These are phyloP conservation scores for Geotrichum restrictum DNA, from an alignment of 1,139 yeast species.

Conservation along the genomic window DNA sequence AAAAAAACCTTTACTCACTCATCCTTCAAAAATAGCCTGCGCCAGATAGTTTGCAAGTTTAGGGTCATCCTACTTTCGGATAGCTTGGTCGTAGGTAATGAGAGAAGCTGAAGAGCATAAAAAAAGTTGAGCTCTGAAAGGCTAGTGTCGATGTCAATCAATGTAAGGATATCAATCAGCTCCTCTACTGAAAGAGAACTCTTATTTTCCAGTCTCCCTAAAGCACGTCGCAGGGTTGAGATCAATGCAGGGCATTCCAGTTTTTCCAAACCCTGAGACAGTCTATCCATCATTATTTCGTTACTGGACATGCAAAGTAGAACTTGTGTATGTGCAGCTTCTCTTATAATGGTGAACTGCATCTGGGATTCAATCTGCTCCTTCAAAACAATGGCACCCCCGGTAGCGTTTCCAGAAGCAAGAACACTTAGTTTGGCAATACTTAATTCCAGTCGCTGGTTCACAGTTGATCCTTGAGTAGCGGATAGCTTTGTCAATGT, in stretches of 20 bases:
- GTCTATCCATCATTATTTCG: conserved; percentile 3
- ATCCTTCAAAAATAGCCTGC: conserved; percentile 57
- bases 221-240: conserved; percentile 34
- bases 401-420: conserved; percentile 32
- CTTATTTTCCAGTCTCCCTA: conserved; percentile 41
- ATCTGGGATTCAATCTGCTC: conserved; percentile 22
- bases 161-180: conserved; percentile 56
- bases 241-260: conserved; percentile 21
- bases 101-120: conserved; percentile 44
- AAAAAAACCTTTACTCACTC: conserved; percentile 31
- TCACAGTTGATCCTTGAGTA: conserved; percentile 42
- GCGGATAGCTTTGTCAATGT: conserved; percentile 37
- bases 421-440: conserved; percentile 59
- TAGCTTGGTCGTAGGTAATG: conserved; percentile 33
- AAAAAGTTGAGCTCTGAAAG: conserved; percentile 40
- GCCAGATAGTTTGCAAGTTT: conserved; percentile 52
- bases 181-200: conserved; percentile 46
- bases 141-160: conserved; percentile 39
- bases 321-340: conserved; percentile 18
- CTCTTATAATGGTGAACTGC: conserved; percentile 23
- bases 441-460: conserved; percentile 58
- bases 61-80: conserved; percentile 33
- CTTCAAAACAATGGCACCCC: conserved; percentile 25
- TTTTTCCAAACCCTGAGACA: conserved; percentile 16
- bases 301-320: conserved; percentile 1